Base-by-base conservation (phyloP, 129 eudicot genomes). In the Deinandra increscens region DNA sequence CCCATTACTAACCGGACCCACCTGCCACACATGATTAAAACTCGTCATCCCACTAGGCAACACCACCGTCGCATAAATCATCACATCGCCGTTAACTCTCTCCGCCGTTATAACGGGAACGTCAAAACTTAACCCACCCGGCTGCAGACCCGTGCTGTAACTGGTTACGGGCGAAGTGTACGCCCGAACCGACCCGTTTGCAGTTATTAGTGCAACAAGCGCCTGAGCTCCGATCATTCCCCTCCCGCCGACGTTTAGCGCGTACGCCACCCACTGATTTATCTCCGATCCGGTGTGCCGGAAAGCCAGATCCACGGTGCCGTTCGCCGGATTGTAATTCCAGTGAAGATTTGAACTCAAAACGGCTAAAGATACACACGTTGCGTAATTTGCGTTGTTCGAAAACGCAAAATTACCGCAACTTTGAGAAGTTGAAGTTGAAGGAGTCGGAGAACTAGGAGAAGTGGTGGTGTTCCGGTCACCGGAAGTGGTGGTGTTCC, bases 21-120 rank as follows among this genome's bases (percentile, higher is more conserved):
- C 39, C 39, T 93, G 96, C 98, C 98, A 93, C 0, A 93, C 91
- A 22, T 93, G 98, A 17, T 70, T 89, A 58, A 84, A 84, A 5
- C 79, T 80, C 5, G 98, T 86, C 12, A 46, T 6, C 2, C 81
- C 82, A 6, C 12, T 7, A 0, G 96, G 96, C 73, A 89, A 86
- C 61, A 31, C 69, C 38, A 91, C 37, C 3, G 95, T 84, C 7
- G 94, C 98, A 46, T 44, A 88, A 12, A 91, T 88, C 38, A 82
- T 67, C 60, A 88, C 83, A 79, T 73, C 86, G 36, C 65, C 74
- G 12, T 36, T 60, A 20, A 17, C 29, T 0, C 38, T 75, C 75
- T 81, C 85, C 5, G 85, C 87, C 13, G 55, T 12, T 12, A 86
- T 55, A 18, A 17, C 61, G 9, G 74, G 72, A 55, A 91, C 95